Percentiles rank a stretch among this genome's conserved stretches.
These are phyloP conservation scores for Boletus barrowsii DNA, from an alignment of 768 basidiomycete genomes.

Conservation along the genomic window DNA sequence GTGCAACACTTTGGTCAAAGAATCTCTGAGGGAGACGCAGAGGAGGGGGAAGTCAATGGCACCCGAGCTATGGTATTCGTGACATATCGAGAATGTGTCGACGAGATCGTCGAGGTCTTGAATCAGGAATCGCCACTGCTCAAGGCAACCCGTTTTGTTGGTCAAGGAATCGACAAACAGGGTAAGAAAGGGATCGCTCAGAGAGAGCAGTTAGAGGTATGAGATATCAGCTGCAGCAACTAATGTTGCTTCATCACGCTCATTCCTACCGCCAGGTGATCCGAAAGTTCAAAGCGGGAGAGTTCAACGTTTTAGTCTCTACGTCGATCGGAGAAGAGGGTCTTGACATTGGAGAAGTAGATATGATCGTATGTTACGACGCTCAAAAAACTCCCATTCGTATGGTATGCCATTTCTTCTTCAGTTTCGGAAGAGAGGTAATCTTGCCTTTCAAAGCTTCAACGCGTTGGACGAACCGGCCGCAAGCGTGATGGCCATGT, in stretches of 20 bases:
- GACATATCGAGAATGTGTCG: conserved; percentile 85
- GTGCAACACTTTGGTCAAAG: conserved; percentile 66
- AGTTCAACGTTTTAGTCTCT: conserved; percentile 89
- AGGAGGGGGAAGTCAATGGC: conserved; percentile 20
- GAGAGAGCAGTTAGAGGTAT: conserved; percentile 85
- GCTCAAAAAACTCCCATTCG: conserved; percentile 95
- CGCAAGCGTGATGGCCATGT: conserved; percentile 87
- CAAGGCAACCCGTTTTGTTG: conserved; percentile 82
- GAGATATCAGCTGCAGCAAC: conserved; percentile 15
- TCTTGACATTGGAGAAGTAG: conserved; percentile 96
- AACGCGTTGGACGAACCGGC: conserved; percentile 93
- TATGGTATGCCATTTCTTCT: conserved; percentile 58
- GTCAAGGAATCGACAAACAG: conserved; percentile 81
- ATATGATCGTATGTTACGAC: conserved; percentile 95
- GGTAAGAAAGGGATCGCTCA: conserved; percentile 88
- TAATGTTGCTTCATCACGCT: conserved; percentile 7
- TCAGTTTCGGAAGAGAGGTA: not conserved
- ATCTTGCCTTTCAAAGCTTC: conserved; percentile 55
- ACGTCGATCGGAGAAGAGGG: conserved; percentile 99
- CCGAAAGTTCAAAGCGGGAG: conserved; percentile 79
- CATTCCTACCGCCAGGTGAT: conserved; percentile 57
- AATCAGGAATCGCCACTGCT: conserved; percentile 76
- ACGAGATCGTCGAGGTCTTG: conserved; percentile 82
- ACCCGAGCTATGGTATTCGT: conserved; percentile 94
- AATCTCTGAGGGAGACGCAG: conserved; percentile 42